A percentile compares a stretch with the other conserved stretches of the same genome.
Evolutionary conservation across 331 rosid genomes (phyloP).

Genomic region (Malus hybrid): DNA sequence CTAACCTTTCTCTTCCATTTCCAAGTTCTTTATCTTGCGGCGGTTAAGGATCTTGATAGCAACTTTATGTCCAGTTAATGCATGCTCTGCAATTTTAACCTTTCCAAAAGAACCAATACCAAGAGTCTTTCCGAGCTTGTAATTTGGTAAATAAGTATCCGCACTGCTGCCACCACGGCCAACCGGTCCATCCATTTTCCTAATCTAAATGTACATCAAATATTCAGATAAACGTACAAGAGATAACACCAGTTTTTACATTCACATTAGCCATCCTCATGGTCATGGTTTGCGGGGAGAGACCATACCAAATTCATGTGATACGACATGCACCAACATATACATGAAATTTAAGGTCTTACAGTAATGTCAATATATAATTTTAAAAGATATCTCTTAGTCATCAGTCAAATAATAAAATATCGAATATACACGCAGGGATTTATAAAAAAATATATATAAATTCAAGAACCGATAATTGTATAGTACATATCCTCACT

Average conservation of each 20-base stretch:
- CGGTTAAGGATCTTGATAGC: slow-evolving; percentile 92
- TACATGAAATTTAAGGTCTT: background rate
- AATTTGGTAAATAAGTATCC: slow-evolving; percentile 55
- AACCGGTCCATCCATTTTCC: slow-evolving; percentile 48
- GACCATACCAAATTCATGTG: background rate
- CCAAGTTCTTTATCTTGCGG: slow-evolving; percentile 70
- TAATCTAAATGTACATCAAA: background rate
- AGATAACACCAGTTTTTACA: background rate
- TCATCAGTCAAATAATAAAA: background rate
- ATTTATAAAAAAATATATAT: background rate
- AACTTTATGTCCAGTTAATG: slow-evolving; percentile 77
- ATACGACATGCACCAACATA: background rate
- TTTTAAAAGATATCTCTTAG: background rate
- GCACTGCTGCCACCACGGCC: slow-evolving; percentile 44
- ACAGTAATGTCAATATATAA: background rate
- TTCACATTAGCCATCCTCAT: background rate
- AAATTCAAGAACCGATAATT: background rate
- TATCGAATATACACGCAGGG: background rate
- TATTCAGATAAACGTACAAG: background rate
- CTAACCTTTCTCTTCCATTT: slow-evolving; percentile 87
- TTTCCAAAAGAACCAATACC: slow-evolving; percentile 87
- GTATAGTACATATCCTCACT: background rate
- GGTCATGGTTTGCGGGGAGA: background rate
- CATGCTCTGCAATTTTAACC: slow-evolving; percentile 86
- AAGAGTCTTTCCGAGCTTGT: slow-evolving; percentile 83